Conservation (phyloP, 371 early-diverging fungal genomes). For the Smittium culicis region DNA sequence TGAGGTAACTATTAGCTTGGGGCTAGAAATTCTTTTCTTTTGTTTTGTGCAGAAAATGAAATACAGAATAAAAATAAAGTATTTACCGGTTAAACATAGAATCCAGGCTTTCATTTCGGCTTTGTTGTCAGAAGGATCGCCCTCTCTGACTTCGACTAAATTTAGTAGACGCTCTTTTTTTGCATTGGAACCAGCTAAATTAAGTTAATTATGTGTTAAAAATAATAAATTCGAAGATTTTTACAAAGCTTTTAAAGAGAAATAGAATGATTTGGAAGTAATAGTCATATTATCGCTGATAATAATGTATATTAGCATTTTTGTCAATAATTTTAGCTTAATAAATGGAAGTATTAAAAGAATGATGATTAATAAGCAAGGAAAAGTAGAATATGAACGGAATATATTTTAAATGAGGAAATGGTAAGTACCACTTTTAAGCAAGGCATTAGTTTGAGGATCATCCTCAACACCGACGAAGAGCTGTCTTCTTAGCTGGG, state of each 20-base stretch:
- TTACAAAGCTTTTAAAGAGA: no score
- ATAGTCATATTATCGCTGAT: no score
- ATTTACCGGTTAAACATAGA: slow-evolving; percentile 17
- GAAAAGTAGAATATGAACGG: no score
- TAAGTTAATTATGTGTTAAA: no score
- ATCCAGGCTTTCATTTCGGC: slow-evolving; percentile 23
- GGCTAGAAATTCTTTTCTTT: not conserved
- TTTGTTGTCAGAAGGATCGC: slow-evolving; percentile 21
- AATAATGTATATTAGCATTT: no score
- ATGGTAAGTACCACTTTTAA: slow-evolving; percentile 16
- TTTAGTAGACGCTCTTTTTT: slow-evolving; percentile 25
- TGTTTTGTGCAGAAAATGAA: not conserved
- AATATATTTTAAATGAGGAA: not conserved
- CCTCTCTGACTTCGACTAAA: slow-evolving; percentile 26
- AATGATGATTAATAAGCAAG: no score
- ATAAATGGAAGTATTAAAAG: no score
- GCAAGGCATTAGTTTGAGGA: slow-evolving; percentile 16
- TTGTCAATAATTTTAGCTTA: no score
- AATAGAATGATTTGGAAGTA: no score
- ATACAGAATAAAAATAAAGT: not conserved
- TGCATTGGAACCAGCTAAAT: slow-evolving; percentile 19
- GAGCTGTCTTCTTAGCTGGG: slow-evolving; percentile 21
- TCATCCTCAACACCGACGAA: slow-evolving; percentile 30
- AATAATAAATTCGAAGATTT: no score
- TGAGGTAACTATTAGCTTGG: no score